Percentiles rank a stretch among this genome's conserved stretches.
Conservation (phyloP, 495 filamentous ascomycete genomes). For the Aspergillus bertholletiae region DNA sequence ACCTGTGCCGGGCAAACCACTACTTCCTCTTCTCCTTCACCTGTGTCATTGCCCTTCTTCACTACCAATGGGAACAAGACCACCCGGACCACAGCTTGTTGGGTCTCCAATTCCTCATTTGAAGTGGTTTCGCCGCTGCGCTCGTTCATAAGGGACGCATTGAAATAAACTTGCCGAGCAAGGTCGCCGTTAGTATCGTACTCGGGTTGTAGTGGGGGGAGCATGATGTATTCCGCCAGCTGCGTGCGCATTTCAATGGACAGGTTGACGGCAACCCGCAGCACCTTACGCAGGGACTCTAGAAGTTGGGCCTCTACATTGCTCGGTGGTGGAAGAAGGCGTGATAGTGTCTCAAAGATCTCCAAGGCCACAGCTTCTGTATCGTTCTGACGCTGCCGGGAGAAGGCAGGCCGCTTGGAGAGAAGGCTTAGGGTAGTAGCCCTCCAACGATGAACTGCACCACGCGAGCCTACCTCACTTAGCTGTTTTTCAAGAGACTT, state of each 20-base stretch:
- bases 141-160: conserved; percentile 89
- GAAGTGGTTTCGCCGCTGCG: conserved; percentile 63
- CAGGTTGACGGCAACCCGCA: conserved; percentile 77
- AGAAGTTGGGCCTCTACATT: conserved; percentile 70
- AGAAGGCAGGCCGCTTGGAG: conserved; percentile 69
- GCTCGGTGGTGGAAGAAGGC: conserved; percentile 78
- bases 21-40: conserved; percentile 82
- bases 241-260: conserved; percentile 97
- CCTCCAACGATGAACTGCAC: conserved; percentile 91
- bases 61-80: conserved; percentile 94
- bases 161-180: conserved; percentile 76
- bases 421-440: conserved; percentile 89
- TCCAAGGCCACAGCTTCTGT: conserved; percentile 86
- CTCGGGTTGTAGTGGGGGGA: conserved; percentile 89
- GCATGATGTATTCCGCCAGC: conserved; percentile 94
- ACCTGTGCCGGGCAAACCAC: conserved; percentile 94
- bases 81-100: conserved; percentile 75
- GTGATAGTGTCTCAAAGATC: conserved; percentile 72
- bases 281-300: conserved; percentile 76
- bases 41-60: conserved; percentile 85
- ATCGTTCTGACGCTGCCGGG: conserved; percentile 72
- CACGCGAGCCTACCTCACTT: conserved; percentile 75
- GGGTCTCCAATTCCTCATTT: conserved; percentile 73
- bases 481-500: conserved; percentile 89
- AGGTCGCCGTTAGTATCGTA: conserved; percentile 93